Percentiles rank a stretch among this genome's conserved stretches.
These are phyloP conservation scores for Hammondia hammondi DNA, from an alignment of 169 alveolate genomes.

Conservation along the genomic window DNA sequence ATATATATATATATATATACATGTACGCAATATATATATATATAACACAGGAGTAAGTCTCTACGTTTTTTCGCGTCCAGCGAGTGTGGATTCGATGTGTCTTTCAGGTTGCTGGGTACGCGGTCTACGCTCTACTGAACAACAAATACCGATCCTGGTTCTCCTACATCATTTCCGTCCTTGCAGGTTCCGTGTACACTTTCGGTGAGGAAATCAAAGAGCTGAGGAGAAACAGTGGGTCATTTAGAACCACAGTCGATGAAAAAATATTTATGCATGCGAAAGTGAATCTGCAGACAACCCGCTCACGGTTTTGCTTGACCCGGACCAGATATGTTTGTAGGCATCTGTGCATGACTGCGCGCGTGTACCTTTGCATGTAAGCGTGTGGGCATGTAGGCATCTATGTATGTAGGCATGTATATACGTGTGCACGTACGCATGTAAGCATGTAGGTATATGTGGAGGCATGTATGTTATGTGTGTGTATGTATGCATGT, in stretches of 20 bases:
- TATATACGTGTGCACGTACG: background rate
- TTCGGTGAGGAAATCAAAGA: conserved; percentile 49
- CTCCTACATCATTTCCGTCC: conserved; percentile 87
- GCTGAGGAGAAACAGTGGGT: background rate
- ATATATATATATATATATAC: background rate
- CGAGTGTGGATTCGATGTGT: conserved; percentile 45
- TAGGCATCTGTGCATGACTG: background rate
- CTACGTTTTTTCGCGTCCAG: background rate
- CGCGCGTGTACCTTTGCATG: background rate
- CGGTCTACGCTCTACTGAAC: conserved; percentile 91
- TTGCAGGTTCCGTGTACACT: conserved; percentile 75
- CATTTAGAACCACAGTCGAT: too few species aligned
- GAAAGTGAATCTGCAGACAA: too few species aligned
- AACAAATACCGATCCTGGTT: conserved; percentile 94
- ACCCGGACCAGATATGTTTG: too few species aligned
- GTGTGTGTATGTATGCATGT: background rate
- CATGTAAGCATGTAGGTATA: background rate
- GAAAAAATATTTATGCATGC: too few species aligned
- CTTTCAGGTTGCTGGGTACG: conserved; percentile 83
- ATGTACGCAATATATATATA: background rate
- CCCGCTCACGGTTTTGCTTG: too few species aligned
- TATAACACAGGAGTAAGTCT: background rate
- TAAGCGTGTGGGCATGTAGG: background rate
- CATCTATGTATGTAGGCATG: background rate
- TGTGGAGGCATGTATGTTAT: background rate